Evolutionary conservation across 768 basidiomycete genomes (phyloP), one percentile per base, ranked within the genome.

Genomic region (Pseudohyphozyma bogoriensis): DNA sequence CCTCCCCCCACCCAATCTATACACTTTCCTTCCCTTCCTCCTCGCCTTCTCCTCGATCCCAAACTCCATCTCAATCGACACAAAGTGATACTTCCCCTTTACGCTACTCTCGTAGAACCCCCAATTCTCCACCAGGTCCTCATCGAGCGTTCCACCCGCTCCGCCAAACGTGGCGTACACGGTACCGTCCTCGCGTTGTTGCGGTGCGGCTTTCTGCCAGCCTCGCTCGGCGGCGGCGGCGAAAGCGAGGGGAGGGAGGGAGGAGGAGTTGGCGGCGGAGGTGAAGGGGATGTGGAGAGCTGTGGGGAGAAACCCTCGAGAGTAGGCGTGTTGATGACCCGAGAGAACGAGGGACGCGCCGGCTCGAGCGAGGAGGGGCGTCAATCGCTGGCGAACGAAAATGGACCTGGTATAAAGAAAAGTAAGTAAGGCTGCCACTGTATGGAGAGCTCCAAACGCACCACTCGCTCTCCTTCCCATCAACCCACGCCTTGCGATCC

Each of bases 301-400:
- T 29, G 10, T 5, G 22, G 65, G 62, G 44, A 67, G 53, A 56
- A 67, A 67, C 6, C 62, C 65, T 47, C 65, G 65, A 10, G 65
- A 51, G 59, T 67, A 67, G 32, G 62, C 44, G 56, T 67, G 65
- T 31, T 59, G 59, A 50, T 67, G 65, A 10, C 65, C 65, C 4
- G 65, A 63, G 33, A 67, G 53, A 37, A 67, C 33, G 45, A 67
- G 59, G 29, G 49, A 8, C n/a, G 47, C 33, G 26, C n/a, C 18
- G 18, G 44, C 31, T 2, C 42, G 44, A 11, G 60, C 44, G 53
- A 64, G 53, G 36, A 60, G 51, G 12, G 65, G 65, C 0, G 57
- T 33, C 24, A 67, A 62, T 2, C 55, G 44, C 4, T 33, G 44
- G n/a, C 62, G 65, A 15, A 67, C 62, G 56, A 56, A 67, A 26